These are phyloP conservation scores for Pseudogymnoascus sp. DNA, from an alignment of 2,329 filamentous ascomycete species.

Conservation along the genomic window DNA sequence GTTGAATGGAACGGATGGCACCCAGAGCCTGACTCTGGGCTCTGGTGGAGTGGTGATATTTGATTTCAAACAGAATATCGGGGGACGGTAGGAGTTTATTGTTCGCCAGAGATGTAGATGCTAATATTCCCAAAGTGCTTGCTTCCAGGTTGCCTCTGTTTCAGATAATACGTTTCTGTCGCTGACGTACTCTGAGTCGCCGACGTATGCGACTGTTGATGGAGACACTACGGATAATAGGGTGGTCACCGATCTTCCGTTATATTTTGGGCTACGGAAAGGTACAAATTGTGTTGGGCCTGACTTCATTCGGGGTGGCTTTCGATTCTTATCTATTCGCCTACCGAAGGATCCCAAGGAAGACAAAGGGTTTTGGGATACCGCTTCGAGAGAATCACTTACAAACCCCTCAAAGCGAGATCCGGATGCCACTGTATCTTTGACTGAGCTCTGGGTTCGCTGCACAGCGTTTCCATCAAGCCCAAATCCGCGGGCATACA, in stretches of 20 bases:
- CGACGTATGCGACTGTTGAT: conserved; percentile 29
- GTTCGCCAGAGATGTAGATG: neutral
- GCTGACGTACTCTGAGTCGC: conserved; percentile 33
- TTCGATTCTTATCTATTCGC: conserved; percentile 35
- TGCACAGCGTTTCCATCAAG: conserved; percentile 36
- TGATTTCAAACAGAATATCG: conserved; percentile 36
- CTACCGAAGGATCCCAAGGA: conserved; percentile 24
- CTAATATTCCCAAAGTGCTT: conserved; percentile 24
- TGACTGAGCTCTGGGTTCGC: conserved; percentile 33
- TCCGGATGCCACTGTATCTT: conserved; percentile 19
- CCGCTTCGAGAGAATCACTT: conserved; percentile 15
- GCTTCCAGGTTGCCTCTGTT: conserved; percentile 28
- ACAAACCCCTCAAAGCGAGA: conserved; percentile 11
- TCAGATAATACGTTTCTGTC: conserved; percentile 28
- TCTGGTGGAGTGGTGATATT: conserved; percentile 32
- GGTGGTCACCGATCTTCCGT: conserved; percentile 28
- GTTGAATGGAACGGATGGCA: conserved; percentile 13
- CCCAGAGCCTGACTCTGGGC: conserved; percentile 15
- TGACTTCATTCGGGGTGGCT: conserved; percentile 32
- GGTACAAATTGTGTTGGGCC: conserved; percentile 30
- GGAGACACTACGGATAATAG: conserved; percentile 31
- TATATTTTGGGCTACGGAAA: conserved; percentile 26
- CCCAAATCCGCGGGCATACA: conserved; percentile 44
- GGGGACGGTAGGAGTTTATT: conserved; percentile 29
- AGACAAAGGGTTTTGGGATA: conserved; percentile 19